phyloP scores from a whole-genome alignment of 306 rosid species.

The Sicyos edulis region DNA sequence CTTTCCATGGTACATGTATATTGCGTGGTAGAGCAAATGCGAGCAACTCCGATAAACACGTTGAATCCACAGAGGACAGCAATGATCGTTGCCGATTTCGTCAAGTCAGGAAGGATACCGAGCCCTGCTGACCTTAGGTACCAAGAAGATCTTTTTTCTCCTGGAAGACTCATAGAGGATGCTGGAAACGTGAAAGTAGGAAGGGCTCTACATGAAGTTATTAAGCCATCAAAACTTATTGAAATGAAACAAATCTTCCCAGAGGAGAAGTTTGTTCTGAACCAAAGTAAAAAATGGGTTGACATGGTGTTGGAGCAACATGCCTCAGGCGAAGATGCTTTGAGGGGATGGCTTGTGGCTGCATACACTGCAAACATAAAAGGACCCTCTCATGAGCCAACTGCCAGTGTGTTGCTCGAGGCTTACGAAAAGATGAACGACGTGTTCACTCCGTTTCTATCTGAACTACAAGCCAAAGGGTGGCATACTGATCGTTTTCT shows the following conservation, averaged over 20 bases:
- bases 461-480: slow-evolving; percentile 66
- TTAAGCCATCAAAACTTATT: slow-evolving; percentile 65
- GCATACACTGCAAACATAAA: slow-evolving; percentile 48
- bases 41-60: slow-evolving; percentile 81
- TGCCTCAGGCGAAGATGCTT: slow-evolving; percentile 85
- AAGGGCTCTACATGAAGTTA: slow-evolving; percentile 44
- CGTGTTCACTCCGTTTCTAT: slow-evolving; percentile 49
- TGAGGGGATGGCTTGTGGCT: slow-evolving; percentile 95
- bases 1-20: slow-evolving; percentile 68
- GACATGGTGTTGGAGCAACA: slow-evolving; percentile 76
- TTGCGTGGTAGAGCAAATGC: slow-evolving; percentile 82
- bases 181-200: slow-evolving; percentile 84
- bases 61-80: slow-evolving; percentile 90
- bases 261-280: slow-evolving; percentile 70
- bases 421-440: slow-evolving; percentile 72
- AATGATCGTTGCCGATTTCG: slow-evolving; percentile 75
- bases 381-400: slow-evolving; percentile 39
- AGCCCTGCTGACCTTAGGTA: slow-evolving; percentile 92
- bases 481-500: slow-evolving; percentile 97
- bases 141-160: slow-evolving; percentile 62
- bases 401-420: slow-evolving; percentile 35
- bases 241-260: slow-evolving; percentile 53
- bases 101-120: slow-evolving; percentile 57
- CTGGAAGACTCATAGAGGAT: slow-evolving; percentile 58
- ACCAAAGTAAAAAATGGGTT: slow-evolving; percentile 38